Evolutionary conservation across 768 basidiomycete genomes (phyloP).

Genomic region (Daedaleopsis sinensis): DNA sequence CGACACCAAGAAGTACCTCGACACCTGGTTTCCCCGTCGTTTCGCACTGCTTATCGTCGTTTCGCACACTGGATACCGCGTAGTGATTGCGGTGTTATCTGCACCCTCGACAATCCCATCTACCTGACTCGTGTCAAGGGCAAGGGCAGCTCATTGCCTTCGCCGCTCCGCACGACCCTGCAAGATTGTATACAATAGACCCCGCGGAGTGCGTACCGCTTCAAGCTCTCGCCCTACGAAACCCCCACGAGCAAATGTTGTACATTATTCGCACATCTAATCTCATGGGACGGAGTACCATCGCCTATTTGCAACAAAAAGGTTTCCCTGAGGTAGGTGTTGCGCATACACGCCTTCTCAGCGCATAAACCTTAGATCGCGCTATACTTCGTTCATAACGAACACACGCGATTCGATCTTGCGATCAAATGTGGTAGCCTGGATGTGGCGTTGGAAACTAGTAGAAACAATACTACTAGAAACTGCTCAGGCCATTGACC

Average conservation of each 20-base stretch:
- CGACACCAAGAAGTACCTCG: too few species aligned
- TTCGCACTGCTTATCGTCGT: too few species aligned
- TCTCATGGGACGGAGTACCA: conserved; percentile 96
- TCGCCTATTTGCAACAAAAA: conserved; percentile 96
- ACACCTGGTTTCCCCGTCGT: too few species aligned
- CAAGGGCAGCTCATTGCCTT: conserved; percentile 91
- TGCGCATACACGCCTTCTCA: not conserved
- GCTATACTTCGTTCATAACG: conserved; percentile 97
- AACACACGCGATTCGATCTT: conserved; percentile 94
- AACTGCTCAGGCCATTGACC: conserved; percentile 86
- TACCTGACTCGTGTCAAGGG: conserved; percentile 98
- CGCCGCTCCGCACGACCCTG: conserved; percentile 94
- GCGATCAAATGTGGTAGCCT: conserved; percentile 98
- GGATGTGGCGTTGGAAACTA: conserved; percentile 93
- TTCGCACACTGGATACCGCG: conserved; percentile 1
- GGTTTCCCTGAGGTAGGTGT: conserved; percentile 89
- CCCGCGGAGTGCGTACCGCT: conserved; percentile 99
- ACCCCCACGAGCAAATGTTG: conserved; percentile 96
- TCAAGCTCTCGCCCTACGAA: conserved; percentile 91
- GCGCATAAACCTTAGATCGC: conserved; percentile 68
- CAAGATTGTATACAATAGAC: conserved; percentile 95
- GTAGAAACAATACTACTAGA: too few species aligned
- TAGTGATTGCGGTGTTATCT: conserved; percentile 98
- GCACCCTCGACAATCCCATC: conserved; percentile 97
- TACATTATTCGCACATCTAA: conserved; percentile 96